Evolutionary conservation across 768 basidiomycete genomes (phyloP), one percentile per base, ranked within the genome.

Genomic region (Sutorius australiensis): DNA sequence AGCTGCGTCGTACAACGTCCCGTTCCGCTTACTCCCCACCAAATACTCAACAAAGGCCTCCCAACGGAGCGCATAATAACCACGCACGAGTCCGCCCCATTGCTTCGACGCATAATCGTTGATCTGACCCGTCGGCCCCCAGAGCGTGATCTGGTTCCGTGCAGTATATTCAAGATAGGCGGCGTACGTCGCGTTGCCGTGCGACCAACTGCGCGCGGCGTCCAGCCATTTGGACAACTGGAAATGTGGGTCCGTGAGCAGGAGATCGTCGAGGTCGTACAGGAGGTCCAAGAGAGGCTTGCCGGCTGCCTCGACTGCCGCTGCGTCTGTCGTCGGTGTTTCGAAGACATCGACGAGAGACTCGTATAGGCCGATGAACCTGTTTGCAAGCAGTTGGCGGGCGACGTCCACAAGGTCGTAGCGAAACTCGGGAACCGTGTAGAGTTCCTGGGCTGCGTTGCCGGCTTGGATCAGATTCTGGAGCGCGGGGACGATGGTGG

Each of bases 401-500:
- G 72, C 59, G 37, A 73, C 47, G 48, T 76, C 71, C 14, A 75
- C 71, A n/a, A 71, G 61, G 63, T 76, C 75, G 55, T 70, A 69
- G 37, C 51, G 56, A 60, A 72, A 76, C 55, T 75, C 74, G 3
- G 68, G 69, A 5, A 66, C 55, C 2, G 54, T 3, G 7, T 27
- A 5, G 17, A 75, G 63, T 0, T 38, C 34, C 14, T 54, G 12
- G 39, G 51, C 51, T 50, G 46, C n/a, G n/a, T 54, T 3, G 57
- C 64, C 44, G 47, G 65, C 60, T 32, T 69, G 75, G 5, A 78
- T 72, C 2, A 98, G 71, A 3, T 90, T 92, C 50, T 82, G 79
- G 33, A 95, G 72, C 0, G 92, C 84, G 1, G 92, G 87, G 11
- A 91, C 81, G 39, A 95, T 79, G 6, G 89, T 88, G 1, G 63